These are phyloP conservation scores for Sanguinoderma infundibulare DNA, from an alignment of 1,284 basidiomycete genomes.

Conservation along the genomic window DNA sequence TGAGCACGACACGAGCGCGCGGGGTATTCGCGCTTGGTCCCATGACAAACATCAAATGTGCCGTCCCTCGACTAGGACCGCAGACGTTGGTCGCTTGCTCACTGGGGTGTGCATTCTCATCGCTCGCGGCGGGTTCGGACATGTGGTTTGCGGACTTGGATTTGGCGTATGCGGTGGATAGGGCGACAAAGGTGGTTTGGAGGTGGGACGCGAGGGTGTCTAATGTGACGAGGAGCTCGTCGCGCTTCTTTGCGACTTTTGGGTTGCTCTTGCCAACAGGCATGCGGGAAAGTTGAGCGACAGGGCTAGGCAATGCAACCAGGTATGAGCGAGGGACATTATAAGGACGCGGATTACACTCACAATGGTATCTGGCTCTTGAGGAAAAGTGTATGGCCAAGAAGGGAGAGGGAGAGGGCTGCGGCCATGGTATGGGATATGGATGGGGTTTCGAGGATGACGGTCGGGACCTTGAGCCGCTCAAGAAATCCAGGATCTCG, in stretches of 20 bases:
- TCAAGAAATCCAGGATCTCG: conserved; percentile 1
- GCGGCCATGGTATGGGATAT: conserved; percentile 64
- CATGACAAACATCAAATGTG: conserved; percentile 63
- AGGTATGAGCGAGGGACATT: neutral
- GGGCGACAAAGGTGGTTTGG: conserved; percentile 68
- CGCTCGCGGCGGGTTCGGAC: neutral
- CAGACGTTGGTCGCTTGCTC: neutral
- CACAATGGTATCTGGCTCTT: conserved; percentile 80
- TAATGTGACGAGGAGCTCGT: conserved; percentile 62
- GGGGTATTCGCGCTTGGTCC: conserved; percentile 65
- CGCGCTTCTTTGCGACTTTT: conserved; percentile 58
- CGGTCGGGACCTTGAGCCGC: conserved; percentile 41
- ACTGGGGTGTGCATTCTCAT: conserved; percentile 6
- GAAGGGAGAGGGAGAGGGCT: conserved; percentile 58
- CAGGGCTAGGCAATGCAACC: conserved; percentile 60
- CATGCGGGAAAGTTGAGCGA: conserved; percentile 62
- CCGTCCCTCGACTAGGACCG: conserved; percentile 28
- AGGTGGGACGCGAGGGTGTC: conserved; percentile 76
- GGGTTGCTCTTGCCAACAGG: conserved; percentile 42
- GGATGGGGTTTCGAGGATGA: conserved; percentile 51
- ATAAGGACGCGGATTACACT: no score
- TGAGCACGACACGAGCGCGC: conserved; percentile 62
- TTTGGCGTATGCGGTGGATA: conserved; percentile 59
- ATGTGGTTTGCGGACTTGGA: conserved; percentile 37
- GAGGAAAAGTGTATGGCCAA: conserved; percentile 72